Evolutionary conservation across 2,329 filamentous ascomycete species (phyloP).

Genomic region (Penicillium rolfsii): DNA sequence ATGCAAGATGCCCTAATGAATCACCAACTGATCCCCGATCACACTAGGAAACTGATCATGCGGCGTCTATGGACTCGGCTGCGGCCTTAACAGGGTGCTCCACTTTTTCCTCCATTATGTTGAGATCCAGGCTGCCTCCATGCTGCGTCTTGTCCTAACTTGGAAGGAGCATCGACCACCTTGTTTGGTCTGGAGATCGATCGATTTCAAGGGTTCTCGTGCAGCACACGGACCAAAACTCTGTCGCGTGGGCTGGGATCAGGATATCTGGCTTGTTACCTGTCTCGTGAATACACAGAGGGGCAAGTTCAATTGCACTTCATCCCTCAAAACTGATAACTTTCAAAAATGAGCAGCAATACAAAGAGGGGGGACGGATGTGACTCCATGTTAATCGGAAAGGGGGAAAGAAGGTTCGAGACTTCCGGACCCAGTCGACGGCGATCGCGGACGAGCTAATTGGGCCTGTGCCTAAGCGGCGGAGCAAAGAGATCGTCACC

Average conservation of each 20-base stretch:
- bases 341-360: not conserved
- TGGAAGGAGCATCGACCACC: conserved; percentile 9
- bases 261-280: not conserved
- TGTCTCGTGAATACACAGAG: not conserved
- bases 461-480: conserved; percentile 12
- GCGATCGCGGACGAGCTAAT: conserved; percentile 17
- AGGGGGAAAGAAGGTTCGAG: conserved; percentile 4
- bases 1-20: conserved; percentile 24
- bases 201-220: conserved; percentile 7
- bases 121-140: conserved; percentile 6
- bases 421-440: conserved; percentile 13
- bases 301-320: not conserved
- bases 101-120: conserved; percentile 2
- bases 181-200: conserved; percentile 5
- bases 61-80: not conserved
- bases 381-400: conserved; percentile 3
- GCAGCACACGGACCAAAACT: not conserved
- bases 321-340: not conserved
- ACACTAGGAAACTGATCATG: conserved; percentile 3
- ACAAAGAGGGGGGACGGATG: conserved; percentile 2
- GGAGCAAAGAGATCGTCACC: conserved; percentile 15
- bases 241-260: conserved; percentile 7
- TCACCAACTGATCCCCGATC: conserved; percentile 23
- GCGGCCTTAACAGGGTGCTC: not conserved
- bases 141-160: conserved; percentile 4